Conservation (phyloP, 345 rosid species). For the Crucihimalaya himalaica region DNA sequence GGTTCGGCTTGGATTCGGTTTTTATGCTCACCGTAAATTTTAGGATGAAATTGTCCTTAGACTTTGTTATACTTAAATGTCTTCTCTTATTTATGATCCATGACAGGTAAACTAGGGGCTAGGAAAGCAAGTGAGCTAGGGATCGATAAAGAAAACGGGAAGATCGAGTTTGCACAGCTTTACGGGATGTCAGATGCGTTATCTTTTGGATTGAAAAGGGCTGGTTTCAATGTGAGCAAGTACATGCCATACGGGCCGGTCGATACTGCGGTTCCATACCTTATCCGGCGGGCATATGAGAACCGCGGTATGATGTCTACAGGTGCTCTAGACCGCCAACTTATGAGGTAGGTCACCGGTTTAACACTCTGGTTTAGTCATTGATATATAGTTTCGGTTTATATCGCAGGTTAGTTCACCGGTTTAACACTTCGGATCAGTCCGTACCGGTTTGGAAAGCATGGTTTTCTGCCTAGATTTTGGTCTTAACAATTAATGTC, state of each 20-base stretch:
- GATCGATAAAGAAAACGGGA: conserved; percentile 46
- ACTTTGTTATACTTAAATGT: background rate
- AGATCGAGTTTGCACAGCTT: conserved; percentile 82
- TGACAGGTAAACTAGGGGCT: conserved; percentile 64
- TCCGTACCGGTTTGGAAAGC: background rate
- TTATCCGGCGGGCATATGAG: conserved; percentile 88
- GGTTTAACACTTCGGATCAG: background rate
- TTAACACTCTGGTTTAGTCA: background rate
- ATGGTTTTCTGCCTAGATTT: background rate
- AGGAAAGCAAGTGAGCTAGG: conserved; percentile 67
- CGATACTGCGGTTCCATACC: conserved; percentile 70
- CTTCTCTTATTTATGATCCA: background rate
- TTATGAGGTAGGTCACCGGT: conserved; percentile 51
- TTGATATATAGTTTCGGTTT: background rate
- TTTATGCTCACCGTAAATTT: background rate
- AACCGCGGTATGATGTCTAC: conserved; percentile 76
- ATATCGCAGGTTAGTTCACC: background rate
- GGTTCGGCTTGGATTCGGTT: background rate
- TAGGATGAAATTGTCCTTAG: background rate
- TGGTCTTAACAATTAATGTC: background rate
- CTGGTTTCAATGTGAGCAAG: conserved; percentile 87
- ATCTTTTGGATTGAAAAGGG: conserved; percentile 66
- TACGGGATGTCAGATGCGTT: conserved; percentile 88
- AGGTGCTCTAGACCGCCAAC: conserved; percentile 64
- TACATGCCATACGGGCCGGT: conserved; percentile 83